These are phyloP conservation scores for Aethionema arabicum DNA, from an alignment of 345 rosid genomes.

Conservation along the genomic window DNA sequence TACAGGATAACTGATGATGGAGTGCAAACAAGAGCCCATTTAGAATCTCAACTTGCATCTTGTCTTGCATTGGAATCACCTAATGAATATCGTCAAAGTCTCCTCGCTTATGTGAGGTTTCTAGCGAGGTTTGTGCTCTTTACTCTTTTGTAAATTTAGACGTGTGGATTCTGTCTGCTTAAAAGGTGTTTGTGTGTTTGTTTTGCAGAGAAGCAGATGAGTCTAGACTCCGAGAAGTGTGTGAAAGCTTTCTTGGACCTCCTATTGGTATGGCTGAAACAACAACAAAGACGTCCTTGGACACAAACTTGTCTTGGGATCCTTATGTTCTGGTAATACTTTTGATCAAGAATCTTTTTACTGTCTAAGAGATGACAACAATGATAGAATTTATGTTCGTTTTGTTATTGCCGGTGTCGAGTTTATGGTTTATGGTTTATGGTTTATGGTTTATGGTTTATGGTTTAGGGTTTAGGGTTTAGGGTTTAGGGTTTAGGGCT, in stretches of 20 bases:
- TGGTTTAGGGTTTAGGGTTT: too few relatives aligned
- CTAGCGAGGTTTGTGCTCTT: slow-evolving; percentile 64
- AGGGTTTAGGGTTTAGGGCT: too few relatives aligned
- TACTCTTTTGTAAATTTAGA: background rate
- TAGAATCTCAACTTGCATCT: slow-evolving; percentile 95
- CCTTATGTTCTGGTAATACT: slow-evolving; percentile 76
- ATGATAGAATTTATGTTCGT: too few relatives aligned
- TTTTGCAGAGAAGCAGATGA: slow-evolving; percentile 90
- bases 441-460: too few relatives aligned
- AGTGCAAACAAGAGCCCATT: slow-evolving; percentile 90
- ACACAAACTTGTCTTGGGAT: slow-evolving; percentile 71
- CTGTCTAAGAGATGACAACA: too few relatives aligned
- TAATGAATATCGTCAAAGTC: slow-evolving; percentile 89
- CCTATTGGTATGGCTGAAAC: slow-evolving; percentile 84
- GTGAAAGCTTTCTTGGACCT: slow-evolving; percentile 95
- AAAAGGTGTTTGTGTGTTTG: background rate
- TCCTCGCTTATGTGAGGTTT: slow-evolving; percentile 87
- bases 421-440: too few relatives aligned
- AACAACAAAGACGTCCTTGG: slow-evolving; percentile 46
- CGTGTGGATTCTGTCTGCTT: background rate
- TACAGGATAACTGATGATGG: slow-evolving; percentile 96
- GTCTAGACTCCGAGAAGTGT: slow-evolving; percentile 89
- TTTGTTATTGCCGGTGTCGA: too few relatives aligned
- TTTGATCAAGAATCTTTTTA: background rate
- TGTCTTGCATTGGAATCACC: slow-evolving; percentile 81